These are phyloP conservation scores for Wilcoxina mikolae DNA, from an alignment of 495 filamentous ascomycete genomes.

Conservation along the genomic window DNA sequence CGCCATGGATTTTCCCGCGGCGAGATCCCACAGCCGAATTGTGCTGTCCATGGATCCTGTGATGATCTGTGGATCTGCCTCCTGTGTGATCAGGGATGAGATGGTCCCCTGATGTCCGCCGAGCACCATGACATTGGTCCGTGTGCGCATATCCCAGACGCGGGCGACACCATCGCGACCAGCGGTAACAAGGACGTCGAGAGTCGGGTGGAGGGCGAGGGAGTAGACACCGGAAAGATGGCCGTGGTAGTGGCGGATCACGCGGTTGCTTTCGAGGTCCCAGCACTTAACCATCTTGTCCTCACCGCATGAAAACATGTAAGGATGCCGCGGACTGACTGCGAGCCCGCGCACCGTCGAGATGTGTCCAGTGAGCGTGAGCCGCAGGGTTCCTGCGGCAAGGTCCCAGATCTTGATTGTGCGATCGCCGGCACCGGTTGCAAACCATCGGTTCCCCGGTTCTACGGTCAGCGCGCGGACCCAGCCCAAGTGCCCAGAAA, in stretches of 20 bases:
- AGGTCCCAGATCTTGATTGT: slow-evolving; percentile 99
- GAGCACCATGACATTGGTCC: slow-evolving; percentile 88
- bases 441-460: slow-evolving; percentile 96
- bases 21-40: slow-evolving; percentile 89
- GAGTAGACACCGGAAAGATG: slow-evolving; percentile 95
- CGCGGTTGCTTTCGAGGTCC: slow-evolving; percentile 97
- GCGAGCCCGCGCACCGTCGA: slow-evolving; percentile 89
- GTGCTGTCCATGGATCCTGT: slow-evolving; percentile 80
- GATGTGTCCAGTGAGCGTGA: slow-evolving; percentile 94
- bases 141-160: slow-evolving; percentile 97
- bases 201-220: slow-evolving; percentile 73
- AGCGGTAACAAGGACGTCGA: slow-evolving; percentile 88
- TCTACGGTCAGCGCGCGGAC: slow-evolving; percentile 82
- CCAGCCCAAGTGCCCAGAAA: slow-evolving; percentile 94
- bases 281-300: slow-evolving; percentile 99
- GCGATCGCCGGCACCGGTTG: slow-evolving; percentile 84
- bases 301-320: slow-evolving; percentile 94
- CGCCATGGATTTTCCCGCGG: slow-evolving; percentile 89
- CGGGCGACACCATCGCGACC: slow-evolving; percentile 86
- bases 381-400: slow-evolving; percentile 60
- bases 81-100: slow-evolving; percentile 78
- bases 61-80: slow-evolving; percentile 92
- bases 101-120: slow-evolving; percentile 81
- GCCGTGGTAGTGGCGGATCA: slow-evolving; percentile 96
- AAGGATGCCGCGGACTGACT: slow-evolving; percentile 85